Conservation (phyloP, 2,329 filamentous ascomycete species). For the Cordyceps tenuipes region DNA sequence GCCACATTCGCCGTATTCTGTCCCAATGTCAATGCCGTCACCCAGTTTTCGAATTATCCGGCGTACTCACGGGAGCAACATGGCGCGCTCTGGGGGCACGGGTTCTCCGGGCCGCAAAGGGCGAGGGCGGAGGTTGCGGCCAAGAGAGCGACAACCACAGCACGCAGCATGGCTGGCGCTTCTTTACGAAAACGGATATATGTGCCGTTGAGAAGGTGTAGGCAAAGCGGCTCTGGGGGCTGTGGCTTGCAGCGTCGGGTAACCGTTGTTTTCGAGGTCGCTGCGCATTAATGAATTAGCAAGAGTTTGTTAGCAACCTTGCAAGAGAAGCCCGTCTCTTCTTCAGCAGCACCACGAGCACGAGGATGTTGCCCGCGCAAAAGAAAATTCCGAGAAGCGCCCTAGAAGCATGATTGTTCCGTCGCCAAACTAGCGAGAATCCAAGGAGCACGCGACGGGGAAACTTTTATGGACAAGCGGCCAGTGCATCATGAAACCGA, state of each 20-base stretch:
- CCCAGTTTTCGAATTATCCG: too few relatives aligned
- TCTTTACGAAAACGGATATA: background rate
- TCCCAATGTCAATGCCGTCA: background rate
- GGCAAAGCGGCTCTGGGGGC: background rate
- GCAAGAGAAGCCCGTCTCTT: background rate
- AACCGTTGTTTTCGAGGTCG: background rate
- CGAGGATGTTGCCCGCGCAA: background rate
- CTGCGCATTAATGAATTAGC: background rate
- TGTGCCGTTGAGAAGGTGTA: too few relatives aligned
- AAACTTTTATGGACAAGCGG: background rate
- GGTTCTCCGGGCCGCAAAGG: slow-evolving; percentile 39
- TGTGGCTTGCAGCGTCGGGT: background rate
- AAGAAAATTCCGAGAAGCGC: background rate
- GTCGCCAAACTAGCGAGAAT: background rate
- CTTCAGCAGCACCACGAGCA: background rate
- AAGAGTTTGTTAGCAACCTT: background rate
- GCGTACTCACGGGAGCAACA: slow-evolving; percentile 68
- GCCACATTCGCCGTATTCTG: slow-evolving; percentile 89
- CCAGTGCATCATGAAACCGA: background rate
- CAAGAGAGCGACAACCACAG: slow-evolving; percentile 24
- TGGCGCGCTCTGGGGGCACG: slow-evolving; percentile 64
- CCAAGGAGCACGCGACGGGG: background rate
- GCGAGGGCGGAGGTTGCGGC: slow-evolving; percentile 25
- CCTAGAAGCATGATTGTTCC: background rate
- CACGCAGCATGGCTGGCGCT: slow-evolving; percentile 24